Base-by-base conservation (phyloP, 169 alveolate species). In the Eimeria falciformis region DNA sequence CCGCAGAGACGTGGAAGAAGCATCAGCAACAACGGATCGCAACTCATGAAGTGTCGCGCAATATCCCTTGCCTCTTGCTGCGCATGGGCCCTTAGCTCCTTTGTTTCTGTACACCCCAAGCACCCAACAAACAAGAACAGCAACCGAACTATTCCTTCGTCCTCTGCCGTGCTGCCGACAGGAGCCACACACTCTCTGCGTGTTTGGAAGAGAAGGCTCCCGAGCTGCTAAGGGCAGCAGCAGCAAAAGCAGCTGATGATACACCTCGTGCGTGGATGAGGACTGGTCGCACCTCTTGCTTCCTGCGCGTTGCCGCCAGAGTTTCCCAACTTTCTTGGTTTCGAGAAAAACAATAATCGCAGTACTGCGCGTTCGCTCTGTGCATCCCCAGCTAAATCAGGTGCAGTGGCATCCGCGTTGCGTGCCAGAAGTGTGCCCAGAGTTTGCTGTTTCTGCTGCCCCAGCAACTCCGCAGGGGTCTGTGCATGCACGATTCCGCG, bases 291-390 rank as follows among this genome's bases (percentile, higher is more conserved):
- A 73, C 84, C 84, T 43, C 84, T 73, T 33, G n/a, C 65, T 21
- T 73, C 84, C 17, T 45, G 25, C 5, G 11, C 14, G 37, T 37
- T 73, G 55, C 75, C 23, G 17, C 75, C 75, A n/a, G 75, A n/a
- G 43, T 37, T 58, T n/a, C 62, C 84, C n/a, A 37, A 40, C 3
- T 53, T 29, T 45, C 58, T 37, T 18, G 84, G 84, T 0, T 45
- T 46, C 62, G 84, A 33, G 17, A 73, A 73, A 0, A 73, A 37
- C 58, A 73, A 37, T 12, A 73, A 58, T 21, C 84, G 84, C 27
- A 73, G 55, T 5, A 73, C 62, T n/a, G 84, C 58, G 5, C 84
- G 84, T 27, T 73, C 84, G 84, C 84, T 73, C 37, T 73, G 84
- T 12, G 84, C 84, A 4, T 73, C 55, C 40, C 62, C 84, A 40